Percentiles rank a stretch among this genome's conserved stretches.
phyloP scores from a whole-genome alignment of 75 land plant species.

The Chamaecyparis obtusa region DNA sequence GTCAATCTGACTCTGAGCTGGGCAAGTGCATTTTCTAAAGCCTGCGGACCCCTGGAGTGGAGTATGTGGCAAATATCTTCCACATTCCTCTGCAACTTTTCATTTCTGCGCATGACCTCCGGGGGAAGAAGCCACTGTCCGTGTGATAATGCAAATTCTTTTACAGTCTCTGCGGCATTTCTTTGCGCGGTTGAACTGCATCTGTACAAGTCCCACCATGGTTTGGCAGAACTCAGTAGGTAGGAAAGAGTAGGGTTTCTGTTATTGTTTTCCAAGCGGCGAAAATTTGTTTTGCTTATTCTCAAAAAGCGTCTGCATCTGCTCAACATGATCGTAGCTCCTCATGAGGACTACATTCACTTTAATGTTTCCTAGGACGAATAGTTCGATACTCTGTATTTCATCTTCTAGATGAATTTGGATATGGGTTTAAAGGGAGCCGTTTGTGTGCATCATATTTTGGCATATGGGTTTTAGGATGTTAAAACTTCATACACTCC shows the following conservation, averaged over 20 bases:
- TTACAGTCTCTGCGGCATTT: background rate
- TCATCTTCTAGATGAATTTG: background rate
- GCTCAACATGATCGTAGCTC: background rate
- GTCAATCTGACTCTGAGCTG: constrained; percentile 25
- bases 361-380: background rate
- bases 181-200: background rate
- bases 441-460: too few species aligned
- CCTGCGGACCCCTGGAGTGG: constrained; percentile 2
- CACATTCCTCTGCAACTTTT: background rate
- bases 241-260: background rate
- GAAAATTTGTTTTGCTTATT: background rate
- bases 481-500: too few species aligned
- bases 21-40: constrained; percentile 34
- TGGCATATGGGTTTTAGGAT: too few species aligned
- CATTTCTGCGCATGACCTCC: background rate
- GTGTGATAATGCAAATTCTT: constrained; percentile 11
- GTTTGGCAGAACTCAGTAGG: background rate
- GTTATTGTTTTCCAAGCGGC: background rate
- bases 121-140: constrained; percentile 8
- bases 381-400: background rate
- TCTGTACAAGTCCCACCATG: background rate
- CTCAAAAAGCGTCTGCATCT: background rate
- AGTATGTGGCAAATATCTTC: constrained; percentile 16
- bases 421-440: too few species aligned
- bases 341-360: background rate